Base-by-base conservation (phyloP, 768 basidiomycete genomes). In the Terana coerulea region DNA sequence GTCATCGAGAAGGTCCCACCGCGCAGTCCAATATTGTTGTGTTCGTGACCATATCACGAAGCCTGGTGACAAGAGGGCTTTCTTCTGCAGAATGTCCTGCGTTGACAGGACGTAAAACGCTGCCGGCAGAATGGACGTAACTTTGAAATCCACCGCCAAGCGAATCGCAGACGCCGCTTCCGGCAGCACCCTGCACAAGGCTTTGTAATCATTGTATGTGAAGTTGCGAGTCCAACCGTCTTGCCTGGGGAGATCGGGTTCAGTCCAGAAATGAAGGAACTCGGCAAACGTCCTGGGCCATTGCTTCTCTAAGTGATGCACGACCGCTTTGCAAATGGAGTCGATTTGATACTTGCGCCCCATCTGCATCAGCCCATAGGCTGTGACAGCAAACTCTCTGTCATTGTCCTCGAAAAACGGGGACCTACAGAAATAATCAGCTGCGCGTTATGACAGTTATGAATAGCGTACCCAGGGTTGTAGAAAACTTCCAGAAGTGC, bases 261-360 rank as follows among this genome's bases (percentile, higher is more conserved):
- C n/a, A n/a, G n/a, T n/a, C n/a, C n/a, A 59, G 59, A 22, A 19
- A 29, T 19, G 45, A 3, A 46, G 19, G 17, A 21, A 19, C 17
- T 24, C 47, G 3, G 34, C 47, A 6, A 24, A 10, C 7, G 34
- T 37, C n/a, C 21, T 22, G 1, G 47, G 47, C 47, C 47, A 49
- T 25, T 49, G 24, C 9, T 30, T 14, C 22, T 36, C 61, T 43
- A 70, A 50, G 51, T 63, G 61, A 35, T 62, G 47, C 51, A 64
- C 54, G 55, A 71, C 60, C 21, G 64, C 61, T 7, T 60, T 52
- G 17, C 64, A 58, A 14, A 71, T 57, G 11, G 63, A 49, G 37
- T 68, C 66, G 58, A 66, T 64, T 41, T 69, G 62, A 58, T 71
- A 71, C 48, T 71, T 71, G 49, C 52, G 63, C 8, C 68, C 64